These are phyloP conservation scores for Taphrina betulina DNA, from an alignment of 1,139 yeast species.

Conservation along the genomic window DNA sequence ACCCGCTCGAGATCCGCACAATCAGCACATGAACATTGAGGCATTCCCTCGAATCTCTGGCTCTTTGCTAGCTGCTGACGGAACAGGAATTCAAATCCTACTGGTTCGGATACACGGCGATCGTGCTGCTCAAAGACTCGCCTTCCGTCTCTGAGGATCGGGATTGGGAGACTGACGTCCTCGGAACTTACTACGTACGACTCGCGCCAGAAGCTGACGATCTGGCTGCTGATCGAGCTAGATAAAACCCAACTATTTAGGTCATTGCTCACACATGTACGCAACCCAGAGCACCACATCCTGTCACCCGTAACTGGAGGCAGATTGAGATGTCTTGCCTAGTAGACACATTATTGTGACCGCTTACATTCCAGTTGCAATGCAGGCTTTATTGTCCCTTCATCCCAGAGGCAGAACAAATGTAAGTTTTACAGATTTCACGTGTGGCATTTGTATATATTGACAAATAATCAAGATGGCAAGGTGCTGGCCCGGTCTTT, in stretches of 20 bases:
- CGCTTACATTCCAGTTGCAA: slow-evolving; percentile 59
- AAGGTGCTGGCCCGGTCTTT: slow-evolving; percentile 77
- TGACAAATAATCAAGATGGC: no score
- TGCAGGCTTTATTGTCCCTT: slow-evolving; percentile 82
- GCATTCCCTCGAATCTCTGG: no score
- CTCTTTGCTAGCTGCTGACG: no score
- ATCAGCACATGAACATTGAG: slow-evolving; percentile 46
- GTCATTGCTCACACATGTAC: slow-evolving; percentile 70
- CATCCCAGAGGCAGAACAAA: slow-evolving; percentile 90
- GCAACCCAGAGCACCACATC: no score
- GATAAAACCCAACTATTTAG: slow-evolving; percentile 86
- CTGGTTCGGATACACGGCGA: slow-evolving; percentile 88
- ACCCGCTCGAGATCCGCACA: slow-evolving; percentile 24
- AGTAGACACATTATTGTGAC: no score
- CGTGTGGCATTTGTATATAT: no score
- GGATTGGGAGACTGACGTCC: slow-evolving; percentile 56
- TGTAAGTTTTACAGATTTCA: no score
- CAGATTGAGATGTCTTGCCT: no score
- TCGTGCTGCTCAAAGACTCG: slow-evolving; percentile 77
- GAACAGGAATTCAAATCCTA: slow-evolving; percentile 72
- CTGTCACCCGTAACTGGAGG: no score
- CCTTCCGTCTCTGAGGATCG: slow-evolving; percentile 46
- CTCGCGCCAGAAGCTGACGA: not conserved
- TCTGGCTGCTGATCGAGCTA: no score
- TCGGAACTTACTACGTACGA: slow-evolving; percentile 62